Evolutionary conservation across 1,284 basidiomycete species (phyloP).

Genomic region (Wolfiporia cocos): DNA sequence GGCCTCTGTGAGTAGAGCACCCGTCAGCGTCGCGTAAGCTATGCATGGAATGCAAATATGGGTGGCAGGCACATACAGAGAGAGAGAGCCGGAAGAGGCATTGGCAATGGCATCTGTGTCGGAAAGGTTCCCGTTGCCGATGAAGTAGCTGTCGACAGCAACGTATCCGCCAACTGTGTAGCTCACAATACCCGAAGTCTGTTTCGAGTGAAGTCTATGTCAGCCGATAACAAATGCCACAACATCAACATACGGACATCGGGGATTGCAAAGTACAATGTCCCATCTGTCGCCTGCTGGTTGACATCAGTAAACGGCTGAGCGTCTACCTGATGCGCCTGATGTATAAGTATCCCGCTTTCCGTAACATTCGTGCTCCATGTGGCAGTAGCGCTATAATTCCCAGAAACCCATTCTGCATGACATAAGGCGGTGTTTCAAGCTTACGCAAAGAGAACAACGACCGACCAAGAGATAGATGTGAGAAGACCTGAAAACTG

Average conservation of each 20-base stretch:
- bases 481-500: slow-evolving; percentile 3
- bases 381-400: slow-evolving; percentile 5
- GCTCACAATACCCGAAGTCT: not conserved
- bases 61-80: no score
- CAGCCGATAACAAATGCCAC: not conserved
- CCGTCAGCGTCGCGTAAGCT: not conserved
- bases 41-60: not conserved
- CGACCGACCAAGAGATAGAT: slow-evolving; percentile 14
- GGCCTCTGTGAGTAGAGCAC: slow-evolving; percentile 5
- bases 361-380: slow-evolving; percentile 9
- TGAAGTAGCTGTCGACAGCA: slow-evolving; percentile 11
- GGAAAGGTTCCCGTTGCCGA: slow-evolving; percentile 6
- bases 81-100: slow-evolving; percentile 10
- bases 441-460: not conserved
- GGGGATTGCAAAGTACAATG: slow-evolving; percentile 14
- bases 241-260: slow-evolving; percentile 5
- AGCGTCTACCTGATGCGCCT: slow-evolving; percentile 12
- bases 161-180: no score
- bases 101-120: slow-evolving; percentile 5
- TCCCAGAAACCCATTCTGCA: slow-evolving; percentile 15
- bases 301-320: slow-evolving; percentile 8
- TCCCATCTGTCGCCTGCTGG: slow-evolving; percentile 17
- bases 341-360: slow-evolving; percentile 11
- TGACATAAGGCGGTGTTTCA: slow-evolving; percentile 12
- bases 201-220: not conserved